Evolutionary conservation across 2,329 filamentous ascomycete species (phyloP).

Genomic region (Ceratocystiopsis minuta): DNA sequence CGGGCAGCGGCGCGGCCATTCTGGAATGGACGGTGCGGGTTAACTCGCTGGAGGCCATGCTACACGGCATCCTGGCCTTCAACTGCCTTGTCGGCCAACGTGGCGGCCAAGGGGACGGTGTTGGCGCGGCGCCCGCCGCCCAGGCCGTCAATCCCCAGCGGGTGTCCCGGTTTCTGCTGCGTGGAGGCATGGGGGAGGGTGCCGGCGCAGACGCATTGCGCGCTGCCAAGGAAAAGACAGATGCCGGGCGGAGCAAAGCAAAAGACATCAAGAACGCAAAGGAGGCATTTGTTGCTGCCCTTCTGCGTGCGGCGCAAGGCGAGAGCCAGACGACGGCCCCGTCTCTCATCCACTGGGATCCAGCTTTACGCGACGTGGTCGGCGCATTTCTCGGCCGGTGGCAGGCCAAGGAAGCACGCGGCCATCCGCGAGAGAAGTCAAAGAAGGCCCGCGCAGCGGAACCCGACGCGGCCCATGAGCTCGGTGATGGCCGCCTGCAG

Average conservation of each 20-base stretch:
- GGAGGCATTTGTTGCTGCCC: conserved; percentile 7
- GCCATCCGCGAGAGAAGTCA: neutral
- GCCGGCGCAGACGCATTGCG: neutral
- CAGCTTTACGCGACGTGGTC: no score
- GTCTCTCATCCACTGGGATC: neutral
- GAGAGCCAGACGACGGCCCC: neutral
- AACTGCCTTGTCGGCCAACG: neutral
- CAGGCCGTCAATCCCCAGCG: conserved; percentile 29
- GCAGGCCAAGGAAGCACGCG: no score
- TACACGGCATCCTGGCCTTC: conserved; percentile 48
- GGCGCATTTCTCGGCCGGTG: no score
- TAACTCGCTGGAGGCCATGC: conserved; percentile 66
- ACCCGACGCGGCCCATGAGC: neutral
- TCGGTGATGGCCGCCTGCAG: neutral
- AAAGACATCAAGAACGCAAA: conserved; percentile 13
- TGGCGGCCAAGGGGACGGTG: no score
- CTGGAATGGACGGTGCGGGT: conserved; percentile 72
- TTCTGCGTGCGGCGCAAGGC: no score
- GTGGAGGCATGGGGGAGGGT: conserved; percentile 5
- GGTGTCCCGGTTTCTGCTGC: conserved; percentile 36
- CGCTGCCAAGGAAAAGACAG: neutral
- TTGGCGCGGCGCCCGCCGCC: conserved; percentile 14
- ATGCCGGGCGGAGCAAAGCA: conserved; percentile 5
- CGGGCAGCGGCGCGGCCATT: conserved; percentile 43
- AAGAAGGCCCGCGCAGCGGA: conserved; percentile 3